Percentiles rank a stretch among this genome's conserved stretches.
Conservation (phyloP, 176 grass and related monocot genomes). For the Canna indica region DNA sequence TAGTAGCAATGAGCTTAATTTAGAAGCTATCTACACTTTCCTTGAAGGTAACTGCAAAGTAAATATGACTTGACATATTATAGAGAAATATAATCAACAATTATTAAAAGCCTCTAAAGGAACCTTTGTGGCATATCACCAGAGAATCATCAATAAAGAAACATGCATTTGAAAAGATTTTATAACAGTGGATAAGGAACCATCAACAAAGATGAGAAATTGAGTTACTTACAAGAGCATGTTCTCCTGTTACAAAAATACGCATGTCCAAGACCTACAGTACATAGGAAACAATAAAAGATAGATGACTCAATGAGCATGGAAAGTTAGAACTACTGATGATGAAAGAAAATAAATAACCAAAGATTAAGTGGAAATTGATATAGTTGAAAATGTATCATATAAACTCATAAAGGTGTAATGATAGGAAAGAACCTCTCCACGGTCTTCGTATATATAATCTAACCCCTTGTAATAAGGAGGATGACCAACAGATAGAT, state of each 20-base stretch:
- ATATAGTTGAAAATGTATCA: not conserved
- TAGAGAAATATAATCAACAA: not conserved
- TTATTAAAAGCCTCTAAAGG: not conserved
- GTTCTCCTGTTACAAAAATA: constrained; percentile 71
- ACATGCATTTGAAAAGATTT: not conserved
- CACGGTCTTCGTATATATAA: constrained; percentile 87
- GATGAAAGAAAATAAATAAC: not conserved
- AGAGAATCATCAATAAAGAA: not conserved
- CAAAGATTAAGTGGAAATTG: not conserved
- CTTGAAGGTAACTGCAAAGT: not conserved
- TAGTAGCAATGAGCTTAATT: not conserved
- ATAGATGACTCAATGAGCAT: not conserved
- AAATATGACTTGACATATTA: not conserved
- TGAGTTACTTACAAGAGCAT: constrained; percentile 50
- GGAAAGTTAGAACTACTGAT: not conserved
- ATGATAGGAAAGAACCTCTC: constrained; percentile 39
- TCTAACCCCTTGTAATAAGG: constrained; percentile 75
- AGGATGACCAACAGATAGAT: constrained; percentile 76
- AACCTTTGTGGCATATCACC: not conserved
- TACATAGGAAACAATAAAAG: not conserved
- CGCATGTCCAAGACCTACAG: constrained; percentile 65
- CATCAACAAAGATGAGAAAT: constrained; percentile 3
- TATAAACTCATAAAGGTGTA: constrained; percentile 1
- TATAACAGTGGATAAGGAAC: not conserved
- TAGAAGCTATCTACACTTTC: not conserved